Evolutionary conservation across 805 yeast genomes (phyloP), one percentile per base, ranked within the genome.

Genomic region (Candida lessepsii): DNA sequence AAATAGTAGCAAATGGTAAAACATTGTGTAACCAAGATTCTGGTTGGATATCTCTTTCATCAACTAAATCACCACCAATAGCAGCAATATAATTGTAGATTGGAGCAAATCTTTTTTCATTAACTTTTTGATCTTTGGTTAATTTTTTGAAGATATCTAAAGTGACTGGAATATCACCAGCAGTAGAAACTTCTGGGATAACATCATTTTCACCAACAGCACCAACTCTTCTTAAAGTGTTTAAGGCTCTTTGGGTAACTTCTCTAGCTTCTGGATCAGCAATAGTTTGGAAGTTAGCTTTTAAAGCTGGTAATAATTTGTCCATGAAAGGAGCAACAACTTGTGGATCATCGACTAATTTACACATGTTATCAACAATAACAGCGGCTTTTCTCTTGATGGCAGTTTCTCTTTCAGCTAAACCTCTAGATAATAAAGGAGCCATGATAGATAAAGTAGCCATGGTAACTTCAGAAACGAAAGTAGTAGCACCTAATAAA

Each of bases 261-360:
- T 86, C 91, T 78, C 99, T 91, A 58, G 99, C 99, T 79, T 93
- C 99, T 70, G 99, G 99, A 75, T 93, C 99, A 72, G 99, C 99
- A 76, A 93, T 90, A 78, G 86, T 88, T 65, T 86, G 75, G 77
- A 83, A 81, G 86, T 93, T 93, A 68, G 82, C 71, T 83, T 87
- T 87, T 73, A 93, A 80, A 64, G 96, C 86, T 69, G 99, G 99
- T 79, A 88, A 85, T 64, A 93, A 82, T 68, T 84, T 86, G 74
- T 78, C 76, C 84, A 93, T 77, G 87, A 93, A 93, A 56, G 99
- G 99, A 79, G 98, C 99, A 75, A 93, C 96, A 67, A 93, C 95
- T 78, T 93, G 98, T 60, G 99, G 99, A 71, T 93, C 99, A 70
- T 93, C 99, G 78, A 93, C 99, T 74, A 93, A 87, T 77, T 93